phyloP scores from a whole-genome alignment of 192 early-diverging fungal species.

The Coemansia sp. region DNA sequence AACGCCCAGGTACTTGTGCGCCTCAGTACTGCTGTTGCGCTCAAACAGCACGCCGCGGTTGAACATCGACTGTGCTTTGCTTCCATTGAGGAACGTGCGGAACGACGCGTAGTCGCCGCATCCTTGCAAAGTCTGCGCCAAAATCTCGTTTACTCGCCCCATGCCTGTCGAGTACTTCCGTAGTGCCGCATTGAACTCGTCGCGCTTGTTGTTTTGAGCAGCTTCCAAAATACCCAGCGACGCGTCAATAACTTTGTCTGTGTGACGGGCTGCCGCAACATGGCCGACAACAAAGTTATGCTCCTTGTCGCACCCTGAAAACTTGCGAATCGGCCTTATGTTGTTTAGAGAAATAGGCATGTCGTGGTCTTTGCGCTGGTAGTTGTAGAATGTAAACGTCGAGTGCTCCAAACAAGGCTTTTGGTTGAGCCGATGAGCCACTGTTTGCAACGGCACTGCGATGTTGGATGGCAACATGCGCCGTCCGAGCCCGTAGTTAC shows the following conservation, averaged over 20 bases:
- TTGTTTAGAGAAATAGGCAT: slow-evolving; percentile 62
- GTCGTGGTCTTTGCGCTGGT: slow-evolving; percentile 62
- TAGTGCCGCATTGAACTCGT: slow-evolving; percentile 60
- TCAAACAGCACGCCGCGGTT: slow-evolving; percentile 86
- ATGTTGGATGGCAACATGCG: slow-evolving; percentile 72
- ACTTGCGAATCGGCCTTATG: slow-evolving; percentile 71
- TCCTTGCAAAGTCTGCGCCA: slow-evolving; percentile 77
- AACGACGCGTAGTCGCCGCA: slow-evolving; percentile 78
- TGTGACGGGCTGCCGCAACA: slow-evolving; percentile 82
- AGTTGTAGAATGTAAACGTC: slow-evolving; percentile 85
- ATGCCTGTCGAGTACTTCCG: slow-evolving; percentile 59
- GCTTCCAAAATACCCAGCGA: slow-evolving; percentile 60
- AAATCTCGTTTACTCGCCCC: slow-evolving; percentile 66
- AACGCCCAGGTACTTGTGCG: slow-evolving; percentile 75
- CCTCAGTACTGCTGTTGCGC: slow-evolving; percentile 47
- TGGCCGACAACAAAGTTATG: slow-evolving; percentile 83
- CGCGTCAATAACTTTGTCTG: slow-evolving; percentile 63
- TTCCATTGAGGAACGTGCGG: slow-evolving; percentile 90
- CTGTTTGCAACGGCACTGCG: slow-evolving; percentile 68
- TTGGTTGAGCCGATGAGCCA: slow-evolving; percentile 68
- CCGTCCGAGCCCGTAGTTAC: slow-evolving; percentile 78
- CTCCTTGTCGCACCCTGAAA: slow-evolving; percentile 73
- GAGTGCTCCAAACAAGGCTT: slow-evolving; percentile 80
- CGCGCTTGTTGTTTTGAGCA: slow-evolving; percentile 55
- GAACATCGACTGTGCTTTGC: slow-evolving; percentile 89